These are phyloP conservation scores for Zasmidium cellare DNA, from an alignment of 2,329 filamentous ascomycete genomes.

Conservation along the genomic window DNA sequence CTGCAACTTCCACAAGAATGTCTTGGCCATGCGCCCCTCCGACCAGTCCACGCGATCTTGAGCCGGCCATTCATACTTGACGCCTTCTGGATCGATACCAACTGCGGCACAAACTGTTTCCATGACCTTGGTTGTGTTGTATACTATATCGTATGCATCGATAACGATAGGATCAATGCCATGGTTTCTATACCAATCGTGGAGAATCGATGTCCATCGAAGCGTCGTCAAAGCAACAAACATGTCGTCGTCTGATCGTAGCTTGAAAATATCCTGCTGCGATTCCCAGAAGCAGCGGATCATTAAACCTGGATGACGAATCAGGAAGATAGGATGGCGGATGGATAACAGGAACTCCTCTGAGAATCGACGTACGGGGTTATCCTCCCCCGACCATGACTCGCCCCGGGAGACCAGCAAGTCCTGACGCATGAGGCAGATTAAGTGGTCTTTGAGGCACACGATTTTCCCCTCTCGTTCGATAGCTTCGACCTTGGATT, in stretches of 20 bases:
- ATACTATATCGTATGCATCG: background rate
- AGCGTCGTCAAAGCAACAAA: background rate
- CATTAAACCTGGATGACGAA: background rate
- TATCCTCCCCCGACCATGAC: background rate
- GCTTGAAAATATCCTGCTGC: background rate
- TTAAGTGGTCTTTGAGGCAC: background rate
- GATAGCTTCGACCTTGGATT: background rate
- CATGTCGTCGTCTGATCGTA: background rate
- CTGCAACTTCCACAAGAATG: background rate
- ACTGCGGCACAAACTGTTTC: background rate
- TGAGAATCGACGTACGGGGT: background rate
- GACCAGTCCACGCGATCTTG: background rate
- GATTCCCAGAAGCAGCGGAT: background rate
- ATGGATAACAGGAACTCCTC: background rate
- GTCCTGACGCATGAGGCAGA: background rate
- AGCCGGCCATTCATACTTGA: background rate
- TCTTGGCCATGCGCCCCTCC: background rate
- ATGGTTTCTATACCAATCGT: background rate
- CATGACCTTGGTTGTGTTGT: background rate
- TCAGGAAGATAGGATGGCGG: background rate
- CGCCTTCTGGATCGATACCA: background rate
- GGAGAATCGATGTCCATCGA: background rate
- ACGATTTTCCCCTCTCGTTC: background rate
- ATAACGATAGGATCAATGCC: background rate
- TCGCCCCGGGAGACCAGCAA: background rate